Base-by-base conservation (phyloP, 495 filamentous ascomycete genomes). In the Hypoxylon fuscum region DNA sequence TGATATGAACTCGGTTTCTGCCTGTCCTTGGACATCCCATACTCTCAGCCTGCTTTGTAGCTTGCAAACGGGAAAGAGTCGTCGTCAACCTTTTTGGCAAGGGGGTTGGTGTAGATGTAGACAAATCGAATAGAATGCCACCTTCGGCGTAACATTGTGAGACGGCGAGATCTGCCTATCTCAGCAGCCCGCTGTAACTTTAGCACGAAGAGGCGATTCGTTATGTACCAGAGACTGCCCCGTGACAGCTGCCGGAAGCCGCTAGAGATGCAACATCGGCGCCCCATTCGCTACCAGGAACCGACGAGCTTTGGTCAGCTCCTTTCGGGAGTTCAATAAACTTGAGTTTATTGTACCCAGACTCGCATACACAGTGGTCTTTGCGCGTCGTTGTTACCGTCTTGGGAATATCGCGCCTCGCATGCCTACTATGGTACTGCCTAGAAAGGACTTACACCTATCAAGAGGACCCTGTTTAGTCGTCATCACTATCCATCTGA, bases 401-500 rank as follows among this genome's bases (percentile, higher is more conserved):
- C 52, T 61, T 66, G 41, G 63, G 63, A 66, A 61, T 66, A 56
- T 66, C 53, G 52, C 61, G 51, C 63, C 57, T 59, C 51, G 55
- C 55, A 60, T 59, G 55, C 50, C 56, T 41, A 43, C 25, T 27
- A 27, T 8, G 25, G 25, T 27, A 27, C 47, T 47, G 56, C 57
- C 52, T 48, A 57, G 63, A 51, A 44, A 34, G 20, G 50, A 55
- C 44, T 60, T 49, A 55, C 35, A 50, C 63, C 63, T 66, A 66
- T 66, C 63, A 59, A 43, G 27, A 44, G 11, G 17, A 7, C 51
- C 42, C 41, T 48, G 50, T 43, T 53, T 61, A 71, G 3, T 76
- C 75, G 43, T 75, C 72, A 25, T 76, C 74, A 50, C 68, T 68
- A 43, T 77, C 77, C 41, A 53, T 66, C 2, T 74, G 59, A 66